Evolutionary conservation across 2,329 filamentous ascomycete species (phyloP), one percentile per base, ranked within the genome.

Genomic region (Fusarium austroafricanum): DNA sequence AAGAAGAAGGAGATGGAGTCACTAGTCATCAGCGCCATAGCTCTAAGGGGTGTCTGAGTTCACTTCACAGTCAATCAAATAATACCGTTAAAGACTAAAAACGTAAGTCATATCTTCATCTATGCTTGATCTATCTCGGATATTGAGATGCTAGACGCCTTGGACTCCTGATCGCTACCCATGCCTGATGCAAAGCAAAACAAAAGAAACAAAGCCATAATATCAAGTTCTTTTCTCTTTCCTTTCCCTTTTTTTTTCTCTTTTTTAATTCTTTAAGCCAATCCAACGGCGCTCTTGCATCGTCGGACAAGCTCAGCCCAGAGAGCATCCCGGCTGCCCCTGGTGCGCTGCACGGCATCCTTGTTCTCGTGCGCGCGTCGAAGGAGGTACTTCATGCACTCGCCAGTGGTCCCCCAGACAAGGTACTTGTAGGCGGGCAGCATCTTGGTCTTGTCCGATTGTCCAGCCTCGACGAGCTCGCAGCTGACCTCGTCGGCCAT

Each of bases 401-500:
- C 92, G 58, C 87, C 87, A 2, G 88, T 90, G 14, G 87, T 87
- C 10, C 89, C 89, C 89, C 89, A 91, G 28, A 90, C 88, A 15
- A 91, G 80, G 73, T 91, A 91, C 80, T 91, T 91, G 79, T 88
- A 90, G 21, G 90, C 90, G 18, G 91, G 84, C 39, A 91, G 81
- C 10, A 70, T 63, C 15, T 71, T 54, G 11, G 70, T 61, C 55
- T 70, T 70, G 37, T 78, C 75, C 5, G 74, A 71, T 52, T 75
- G 74, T 53, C 75, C 74, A 11, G 79, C 78, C 65, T 80, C 77
- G 31, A 81, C 78, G 15, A 90, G 79, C 75, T 89, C 87, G 75
- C 87, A 90, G 76, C 90, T 93, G 52, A 98, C 89, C 76, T 97
- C 94, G 72, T 98, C 95, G 2, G 95, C 95, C 95, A 98, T 98